A percentile compares a stretch with the other conserved stretches of the same genome.
phyloP scores from a whole-genome alignment of 306 rosid species.

The Prunus davidiana region DNA sequence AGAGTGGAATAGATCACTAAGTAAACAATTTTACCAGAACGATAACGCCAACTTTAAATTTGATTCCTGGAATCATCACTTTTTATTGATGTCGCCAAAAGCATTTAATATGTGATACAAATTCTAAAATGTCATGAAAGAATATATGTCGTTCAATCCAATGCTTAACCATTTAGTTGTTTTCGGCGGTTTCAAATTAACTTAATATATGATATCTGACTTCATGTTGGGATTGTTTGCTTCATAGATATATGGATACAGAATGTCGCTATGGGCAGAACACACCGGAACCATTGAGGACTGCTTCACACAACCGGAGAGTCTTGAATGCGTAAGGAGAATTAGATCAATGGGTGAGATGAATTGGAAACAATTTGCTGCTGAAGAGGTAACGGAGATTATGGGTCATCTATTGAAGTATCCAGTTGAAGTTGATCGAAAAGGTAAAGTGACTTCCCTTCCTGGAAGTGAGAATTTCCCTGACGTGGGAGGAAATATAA shows the following conservation, averaged over 20 bases:
- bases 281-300: constrained; percentile 67
- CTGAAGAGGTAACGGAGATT: constrained; percentile 71
- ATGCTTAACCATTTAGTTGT: not conserved
- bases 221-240: constrained; percentile 6
- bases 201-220: not conserved
- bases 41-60: no score
- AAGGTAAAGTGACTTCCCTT: constrained; percentile 74
- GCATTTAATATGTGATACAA: not conserved
- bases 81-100: no score
- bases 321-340: constrained; percentile 80
- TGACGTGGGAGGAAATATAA: constrained; percentile 84
- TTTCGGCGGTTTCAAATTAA: not conserved
- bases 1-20: no score
- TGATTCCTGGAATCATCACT: no score
- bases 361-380: constrained; percentile 82
- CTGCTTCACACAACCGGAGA: constrained; percentile 72
- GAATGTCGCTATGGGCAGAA: constrained; percentile 99
- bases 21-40: no score
- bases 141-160: not conserved
- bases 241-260: constrained; percentile 72
- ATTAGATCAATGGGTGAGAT: constrained; percentile 62
- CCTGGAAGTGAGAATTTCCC: constrained; percentile 82
- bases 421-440: constrained; percentile 77
- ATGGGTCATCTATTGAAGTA: constrained; percentile 79
- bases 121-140: not conserved